Evolutionary conservation across 169 alveolate genomes (phyloP).

Genomic region (Pseudocohnilembus persalinus): DNA sequence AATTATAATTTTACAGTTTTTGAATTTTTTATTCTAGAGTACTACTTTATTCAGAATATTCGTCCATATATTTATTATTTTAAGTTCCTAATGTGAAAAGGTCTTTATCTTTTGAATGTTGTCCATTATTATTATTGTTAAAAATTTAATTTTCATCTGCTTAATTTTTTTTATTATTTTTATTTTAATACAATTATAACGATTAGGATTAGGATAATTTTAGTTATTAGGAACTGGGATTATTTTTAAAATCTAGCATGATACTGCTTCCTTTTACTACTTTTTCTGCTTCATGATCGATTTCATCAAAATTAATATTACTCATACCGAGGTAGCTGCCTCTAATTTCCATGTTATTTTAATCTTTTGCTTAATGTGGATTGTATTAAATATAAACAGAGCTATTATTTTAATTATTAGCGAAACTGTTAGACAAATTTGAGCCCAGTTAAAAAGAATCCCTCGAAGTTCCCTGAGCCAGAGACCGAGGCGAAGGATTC

Average conservation of each 20-base stretch:
- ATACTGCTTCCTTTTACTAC: not conserved
- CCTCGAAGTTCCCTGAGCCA: not conserved
- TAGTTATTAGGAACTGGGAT: no score
- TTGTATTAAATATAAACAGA: not conserved
- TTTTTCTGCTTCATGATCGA: not conserved
- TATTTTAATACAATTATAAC: no score
- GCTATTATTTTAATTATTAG: not conserved
- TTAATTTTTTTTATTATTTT: no score
- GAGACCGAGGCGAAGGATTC: not conserved
- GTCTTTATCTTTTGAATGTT: not conserved
- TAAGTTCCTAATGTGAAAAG: not conserved
- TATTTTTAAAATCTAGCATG: not conserved
- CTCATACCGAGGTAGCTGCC: not conserved
- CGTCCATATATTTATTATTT: not conserved
- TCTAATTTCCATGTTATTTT: not conserved
- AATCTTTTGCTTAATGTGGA: not conserved
- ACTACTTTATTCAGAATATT: not conserved
- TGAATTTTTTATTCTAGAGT: not conserved
- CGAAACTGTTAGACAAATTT: no score
- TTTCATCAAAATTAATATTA: not conserved
- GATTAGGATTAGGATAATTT: no score
- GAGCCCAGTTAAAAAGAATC: not conserved
- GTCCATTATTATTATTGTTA: not conserved
- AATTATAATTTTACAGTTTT: not conserved
- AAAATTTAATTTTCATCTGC: no score